phyloP scores from a whole-genome alignment of 352 stramenopile species.

The Phytophthora constricta region DNA sequence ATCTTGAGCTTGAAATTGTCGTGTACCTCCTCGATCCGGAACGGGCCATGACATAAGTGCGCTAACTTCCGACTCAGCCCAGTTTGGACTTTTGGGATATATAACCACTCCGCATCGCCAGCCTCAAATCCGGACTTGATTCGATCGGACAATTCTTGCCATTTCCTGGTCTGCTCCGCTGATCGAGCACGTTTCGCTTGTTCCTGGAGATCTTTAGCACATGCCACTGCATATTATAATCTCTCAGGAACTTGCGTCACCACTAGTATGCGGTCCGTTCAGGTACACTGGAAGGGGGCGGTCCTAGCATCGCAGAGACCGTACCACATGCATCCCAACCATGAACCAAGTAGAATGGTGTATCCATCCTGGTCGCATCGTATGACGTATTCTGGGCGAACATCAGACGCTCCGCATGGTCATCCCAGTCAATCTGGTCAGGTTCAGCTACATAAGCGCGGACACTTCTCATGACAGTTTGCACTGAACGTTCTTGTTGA shows the following conservation, averaged over 20 bases:
- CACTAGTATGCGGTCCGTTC: background rate
- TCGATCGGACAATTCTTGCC: conserved; percentile 1
- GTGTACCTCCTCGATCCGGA: background rate
- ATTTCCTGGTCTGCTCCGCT: background rate
- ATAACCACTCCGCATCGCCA: conserved; percentile 3
- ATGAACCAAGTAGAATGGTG: conserved; percentile 3
- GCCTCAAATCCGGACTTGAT: background rate
- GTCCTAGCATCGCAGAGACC: background rate
- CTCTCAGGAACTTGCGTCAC: background rate
- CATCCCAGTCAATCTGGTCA: conserved; percentile 9
- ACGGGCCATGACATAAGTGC: background rate
- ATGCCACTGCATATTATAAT: background rate
- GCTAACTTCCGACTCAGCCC: background rate
- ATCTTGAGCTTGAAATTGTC: background rate
- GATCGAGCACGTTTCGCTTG: background rate
- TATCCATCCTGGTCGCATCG: background rate
- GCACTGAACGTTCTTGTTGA: conserved; percentile 2
- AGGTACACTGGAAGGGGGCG: background rate
- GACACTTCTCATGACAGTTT: background rate
- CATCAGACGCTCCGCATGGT: background rate
- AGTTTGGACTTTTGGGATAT: background rate
- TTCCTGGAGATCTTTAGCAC: background rate
- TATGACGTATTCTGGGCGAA: background rate
- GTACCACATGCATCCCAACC: conserved; percentile 1
- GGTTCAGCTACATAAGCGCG: background rate